Conservation (phyloP, 169 alveolate genomes). For the Plasmodium gallinaceum region DNA sequence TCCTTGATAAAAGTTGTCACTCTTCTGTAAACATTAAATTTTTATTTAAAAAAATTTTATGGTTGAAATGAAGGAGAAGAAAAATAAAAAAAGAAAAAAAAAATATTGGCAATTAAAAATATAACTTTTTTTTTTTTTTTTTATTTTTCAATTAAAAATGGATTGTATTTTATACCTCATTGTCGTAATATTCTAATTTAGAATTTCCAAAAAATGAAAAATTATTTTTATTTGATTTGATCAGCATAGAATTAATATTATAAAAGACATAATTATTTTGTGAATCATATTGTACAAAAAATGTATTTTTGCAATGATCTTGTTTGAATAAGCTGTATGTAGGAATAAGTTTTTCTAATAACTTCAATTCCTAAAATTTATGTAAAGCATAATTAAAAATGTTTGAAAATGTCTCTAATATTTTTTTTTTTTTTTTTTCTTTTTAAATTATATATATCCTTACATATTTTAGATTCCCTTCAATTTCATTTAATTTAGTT, state of each 20-base stretch:
- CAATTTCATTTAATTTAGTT: conserved; percentile 5
- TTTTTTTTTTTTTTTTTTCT: neutral
- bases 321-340: conserved; percentile 19
- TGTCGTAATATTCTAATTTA: neutral
- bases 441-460: neutral
- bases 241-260: conserved; percentile 32
- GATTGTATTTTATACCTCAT: conserved; percentile 12
- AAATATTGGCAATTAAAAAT: neutral
- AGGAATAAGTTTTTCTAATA: conserved; percentile 50
- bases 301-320: neutral
- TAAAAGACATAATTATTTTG: conserved; percentile 32
- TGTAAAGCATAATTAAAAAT: neutral
- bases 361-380: conserved; percentile 25
- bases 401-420: neutral
- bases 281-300: conserved; percentile 9
- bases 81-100: neutral
- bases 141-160: neutral
- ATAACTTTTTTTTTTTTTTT: neutral
- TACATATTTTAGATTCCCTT: conserved; percentile 34
- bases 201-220: conserved; percentile 16
- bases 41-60: neutral
- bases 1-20: neutral
- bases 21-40: neutral
- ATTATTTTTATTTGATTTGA: neutral
- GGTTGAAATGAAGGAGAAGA: neutral